These are phyloP conservation scores for Dentiscutata heterogama DNA, from an alignment of 371 early-diverging fungal species.

Conservation along the genomic window DNA sequence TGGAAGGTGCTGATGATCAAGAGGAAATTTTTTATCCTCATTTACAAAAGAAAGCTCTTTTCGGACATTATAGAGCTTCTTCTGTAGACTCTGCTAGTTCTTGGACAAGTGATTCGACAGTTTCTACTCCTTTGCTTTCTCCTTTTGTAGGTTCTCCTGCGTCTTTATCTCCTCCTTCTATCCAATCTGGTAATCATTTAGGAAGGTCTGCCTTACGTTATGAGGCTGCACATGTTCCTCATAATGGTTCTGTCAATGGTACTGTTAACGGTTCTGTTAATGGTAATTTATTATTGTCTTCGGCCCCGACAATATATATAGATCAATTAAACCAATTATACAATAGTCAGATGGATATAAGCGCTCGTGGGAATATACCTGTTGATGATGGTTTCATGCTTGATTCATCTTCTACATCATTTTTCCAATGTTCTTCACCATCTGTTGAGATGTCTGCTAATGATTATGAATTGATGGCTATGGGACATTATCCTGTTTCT, in stretches of 20 bases:
- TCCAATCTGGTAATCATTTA: constrained; percentile 28
- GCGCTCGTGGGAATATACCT: constrained; percentile 35
- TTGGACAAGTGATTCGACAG: constrained; percentile 45
- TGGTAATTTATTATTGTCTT: constrained; percentile 11
- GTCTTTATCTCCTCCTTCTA: constrained; percentile 35
- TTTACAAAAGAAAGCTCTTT: constrained; percentile 42
- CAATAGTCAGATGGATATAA: constrained; percentile 37
- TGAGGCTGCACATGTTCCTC: constrained; percentile 27
- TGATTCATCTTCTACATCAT: constrained; percentile 27
- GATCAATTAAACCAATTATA: constrained; percentile 40
- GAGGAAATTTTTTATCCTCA: constrained; percentile 32
- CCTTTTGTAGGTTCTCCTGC: constrained; percentile 39
- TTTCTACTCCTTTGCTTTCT: constrained; percentile 43
- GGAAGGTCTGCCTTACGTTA: constrained; percentile 41
- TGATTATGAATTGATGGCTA: constrained; percentile 45
- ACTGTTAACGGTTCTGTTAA: background rate
- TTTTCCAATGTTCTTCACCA: constrained; percentile 10
- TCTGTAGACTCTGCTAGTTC: constrained; percentile 45
- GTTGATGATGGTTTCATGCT: constrained; percentile 45
- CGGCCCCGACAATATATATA: background rate
- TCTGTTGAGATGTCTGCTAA: constrained; percentile 29
- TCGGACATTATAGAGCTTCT: constrained; percentile 44
- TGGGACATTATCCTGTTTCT: constrained; percentile 40
- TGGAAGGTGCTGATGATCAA: constrained; percentile 39
- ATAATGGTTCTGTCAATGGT: background rate